Conservation (phyloP, 352 stramenopile species). For the Thraustochytrium sp. region DNA sequence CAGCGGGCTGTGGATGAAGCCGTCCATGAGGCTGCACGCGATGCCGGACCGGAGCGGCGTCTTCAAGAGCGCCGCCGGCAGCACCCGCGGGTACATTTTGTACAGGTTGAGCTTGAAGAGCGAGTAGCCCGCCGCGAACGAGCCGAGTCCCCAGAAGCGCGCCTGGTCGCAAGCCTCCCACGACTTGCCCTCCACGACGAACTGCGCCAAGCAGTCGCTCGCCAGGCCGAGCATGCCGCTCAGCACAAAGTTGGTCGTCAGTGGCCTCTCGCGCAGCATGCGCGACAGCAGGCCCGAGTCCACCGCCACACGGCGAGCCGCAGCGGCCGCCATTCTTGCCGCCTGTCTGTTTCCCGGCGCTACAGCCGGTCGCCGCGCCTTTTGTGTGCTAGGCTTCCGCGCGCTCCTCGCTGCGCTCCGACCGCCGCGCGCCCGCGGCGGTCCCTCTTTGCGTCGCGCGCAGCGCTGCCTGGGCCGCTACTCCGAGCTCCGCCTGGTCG, state of each 20-base stretch:
- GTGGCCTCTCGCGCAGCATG: neutral
- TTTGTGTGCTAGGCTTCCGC: no score
- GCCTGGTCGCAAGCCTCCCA: neutral
- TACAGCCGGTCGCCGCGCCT: no score
- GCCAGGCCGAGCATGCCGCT: neutral
- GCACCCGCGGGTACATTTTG: neutral
- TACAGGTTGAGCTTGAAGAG: neutral
- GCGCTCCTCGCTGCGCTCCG: no score
- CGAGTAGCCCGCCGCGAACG: neutral
- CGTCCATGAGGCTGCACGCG: neutral
- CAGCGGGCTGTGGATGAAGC: conserved; percentile 15
- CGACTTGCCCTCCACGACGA: conserved; percentile 27
- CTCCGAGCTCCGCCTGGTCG: no score
- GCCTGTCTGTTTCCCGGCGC: no score
- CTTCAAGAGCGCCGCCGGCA: neutral
- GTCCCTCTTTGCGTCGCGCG: no score
- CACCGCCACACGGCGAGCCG: neutral
- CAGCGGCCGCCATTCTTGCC: neutral
- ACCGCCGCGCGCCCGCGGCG: no score
- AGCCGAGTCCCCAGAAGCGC: neutral
- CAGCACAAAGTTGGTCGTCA: conserved; percentile 25
- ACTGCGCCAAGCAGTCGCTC: conserved; percentile 10
- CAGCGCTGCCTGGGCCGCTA: no score
- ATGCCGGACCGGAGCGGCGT: neutral
- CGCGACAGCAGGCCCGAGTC: neutral